Evolutionary conservation across 306 rosid genomes (phyloP).

Genomic region (Cicer bijugum): DNA sequence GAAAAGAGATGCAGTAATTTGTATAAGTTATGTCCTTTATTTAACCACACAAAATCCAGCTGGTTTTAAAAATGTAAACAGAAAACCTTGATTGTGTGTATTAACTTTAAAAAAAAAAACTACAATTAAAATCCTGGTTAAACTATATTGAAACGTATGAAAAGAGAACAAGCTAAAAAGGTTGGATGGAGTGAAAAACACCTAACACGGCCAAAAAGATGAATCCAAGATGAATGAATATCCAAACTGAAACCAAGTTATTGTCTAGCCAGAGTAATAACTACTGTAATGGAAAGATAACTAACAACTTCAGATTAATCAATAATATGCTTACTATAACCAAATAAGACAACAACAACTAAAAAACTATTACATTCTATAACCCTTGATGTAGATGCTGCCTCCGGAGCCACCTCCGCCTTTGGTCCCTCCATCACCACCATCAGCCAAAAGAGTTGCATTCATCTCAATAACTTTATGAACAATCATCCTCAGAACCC

Average conservation of each 20-base stretch:
- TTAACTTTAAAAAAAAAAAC: conserved; percentile 32
- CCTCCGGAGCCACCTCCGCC: conserved; percentile 99
- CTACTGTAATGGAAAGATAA: conserved; percentile 8
- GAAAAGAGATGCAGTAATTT: neutral
- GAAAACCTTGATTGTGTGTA: conserved; percentile 8
- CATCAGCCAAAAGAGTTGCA: conserved; percentile 81
- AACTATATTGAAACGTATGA: conserved; percentile 15
- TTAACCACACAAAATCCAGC: conserved; percentile 10
- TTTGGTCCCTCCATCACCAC: conserved; percentile 76
- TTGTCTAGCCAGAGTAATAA: neutral
- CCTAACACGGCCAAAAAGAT: conserved; percentile 16
- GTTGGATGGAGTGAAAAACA: neutral
- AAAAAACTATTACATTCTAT: conserved; percentile 68
- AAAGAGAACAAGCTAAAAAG: neutral
- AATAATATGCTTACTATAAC: conserved; percentile 23
- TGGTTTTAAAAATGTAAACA: conserved; percentile 6
- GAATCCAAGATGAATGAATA: conserved; percentile 29
- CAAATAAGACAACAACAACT: conserved; percentile 23
- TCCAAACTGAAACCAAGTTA: conserved; percentile 20
- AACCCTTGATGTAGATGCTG: conserved; percentile 85
- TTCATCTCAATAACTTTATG: conserved; percentile 67
- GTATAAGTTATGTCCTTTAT: conserved; percentile 20
- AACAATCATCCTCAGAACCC: conserved; percentile 61
- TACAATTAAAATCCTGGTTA: conserved; percentile 18
- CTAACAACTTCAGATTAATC: conserved; percentile 11